Base-by-base conservation (phyloP, 208 protist genomes). In the Kentomonas sorsogonicus region DNA sequence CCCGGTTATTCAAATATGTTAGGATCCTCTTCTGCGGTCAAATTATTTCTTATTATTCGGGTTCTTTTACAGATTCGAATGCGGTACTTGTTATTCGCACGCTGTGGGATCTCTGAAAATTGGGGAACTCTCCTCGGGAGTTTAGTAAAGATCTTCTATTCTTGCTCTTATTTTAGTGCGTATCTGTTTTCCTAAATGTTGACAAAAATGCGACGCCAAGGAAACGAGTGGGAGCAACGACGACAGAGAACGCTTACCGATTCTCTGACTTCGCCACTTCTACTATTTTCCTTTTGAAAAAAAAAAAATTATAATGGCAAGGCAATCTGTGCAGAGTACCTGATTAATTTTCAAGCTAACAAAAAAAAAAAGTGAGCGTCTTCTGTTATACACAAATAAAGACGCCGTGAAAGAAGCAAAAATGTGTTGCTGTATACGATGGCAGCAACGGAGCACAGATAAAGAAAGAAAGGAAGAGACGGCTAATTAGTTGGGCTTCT, bases 111-210 rank as follows among this genome's bases (percentile, higher is more conserved):
- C 5, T 18, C n/a, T 20, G 16, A 15, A 41, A 15, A 15, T 20
- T 20, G 16, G 23, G 23, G 38, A 41, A 41, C 13, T 41, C 11
- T 41, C 16, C 11, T 18, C 16, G 13, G 13, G 38, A 16, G 38
- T 16, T 11, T 41, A 18, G 16, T 41, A 41, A 41, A 18, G 13
- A 18, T 41, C 11, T 41, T 41, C 13, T 11, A 18, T 41, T 41
- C 13, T 41, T 18, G 16, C 38, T 48, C 25, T 48, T 48, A 26
- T 48, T 48, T 48, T 48, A 15, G n/a, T n/a, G n/a, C n/a, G n/a
- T n/a, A 27, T 48, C 25, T 48, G 16, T 15, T 48, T 26, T 9
- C 9, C n/a, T 11, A 9, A 23, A 6, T 48, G n/a, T 27, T 22
- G 25, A 18, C 11, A 48, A 48, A 48, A 48, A 48, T n/a, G n/a